Conservation (phyloP, 2,329 filamentous ascomycete genomes). For the Epichloe gansuensis region DNA sequence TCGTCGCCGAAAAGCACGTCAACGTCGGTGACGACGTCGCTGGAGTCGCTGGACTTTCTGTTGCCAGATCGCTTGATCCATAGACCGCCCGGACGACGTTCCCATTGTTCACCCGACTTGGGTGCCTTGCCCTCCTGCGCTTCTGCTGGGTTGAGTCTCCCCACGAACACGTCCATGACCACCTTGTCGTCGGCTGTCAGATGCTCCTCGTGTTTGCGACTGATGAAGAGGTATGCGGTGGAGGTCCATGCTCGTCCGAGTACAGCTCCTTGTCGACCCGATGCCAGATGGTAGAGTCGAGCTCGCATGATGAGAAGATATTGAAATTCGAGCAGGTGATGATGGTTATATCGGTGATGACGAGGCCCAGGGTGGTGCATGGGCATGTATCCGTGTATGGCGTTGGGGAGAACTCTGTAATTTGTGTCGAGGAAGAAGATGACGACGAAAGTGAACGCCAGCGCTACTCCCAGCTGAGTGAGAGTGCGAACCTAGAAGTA, state of each 20-base stretch:
- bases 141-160: constrained; percentile 52
- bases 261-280: constrained; percentile 84
- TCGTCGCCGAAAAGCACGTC: constrained; percentile 86
- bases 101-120: constrained; percentile 53
- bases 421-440: constrained; percentile 77
- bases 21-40: constrained; percentile 63
- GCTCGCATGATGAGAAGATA: constrained; percentile 60
- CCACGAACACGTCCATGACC: constrained; percentile 66
- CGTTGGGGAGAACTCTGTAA: constrained; percentile 73
- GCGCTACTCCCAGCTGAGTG: constrained; percentile 59
- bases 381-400: constrained; percentile 78
- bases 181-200: constrained; percentile 63
- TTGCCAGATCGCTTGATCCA: constrained; percentile 71
- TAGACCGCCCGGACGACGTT: constrained; percentile 61
- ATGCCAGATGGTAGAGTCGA: constrained; percentile 63
- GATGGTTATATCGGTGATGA: constrained; percentile 77
- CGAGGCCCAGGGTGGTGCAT: constrained; percentile 70
- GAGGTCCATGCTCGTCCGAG: constrained; percentile 60
- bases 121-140: constrained; percentile 9
- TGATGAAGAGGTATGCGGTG: constrained; percentile 70
- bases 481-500: constrained; percentile 50
- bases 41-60: constrained; percentile 62
- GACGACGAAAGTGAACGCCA: constrained; percentile 55
- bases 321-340: constrained; percentile 66
- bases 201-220: constrained; percentile 78